Base-by-base conservation (phyloP, 257 asterid genomes). In the Primulina tabacum region DNA sequence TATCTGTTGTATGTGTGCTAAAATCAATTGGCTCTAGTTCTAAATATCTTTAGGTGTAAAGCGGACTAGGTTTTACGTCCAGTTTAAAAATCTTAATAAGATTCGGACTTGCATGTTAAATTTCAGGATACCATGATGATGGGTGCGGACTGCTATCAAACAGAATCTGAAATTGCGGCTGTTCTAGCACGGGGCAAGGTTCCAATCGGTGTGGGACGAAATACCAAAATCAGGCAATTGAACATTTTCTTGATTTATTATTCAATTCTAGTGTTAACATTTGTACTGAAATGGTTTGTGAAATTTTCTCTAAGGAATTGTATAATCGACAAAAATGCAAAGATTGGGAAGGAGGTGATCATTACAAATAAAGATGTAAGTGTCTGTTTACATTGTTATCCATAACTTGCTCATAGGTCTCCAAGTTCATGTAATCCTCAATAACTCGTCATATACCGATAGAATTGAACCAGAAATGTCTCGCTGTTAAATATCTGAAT, bases 61-160 rank as follows among this genome's bases (percentile, higher is more conserved):
- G 60, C 8, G 4, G 11, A 57, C 24, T 16, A 21, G 16, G 37
- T 62, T 7, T 16, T 32, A 16, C 58, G 14, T 40, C 62, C 30
- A 14, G 28, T 11, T 3, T 14, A 17, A 9, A 24, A 21, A 55
- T 7, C 11, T 16, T 5, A 0, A 40, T 40, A 40, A 40, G 16
- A 40, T 10, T 10, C 50, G 4, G 50, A 9, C 16, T 16, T 17
- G 7, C 21, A 50, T 50, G 4, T 50, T 50, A 17, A 50, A 50
- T 72, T 79, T 77, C 85, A 94, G 99, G 95, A 94, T 78, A 91
- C 97, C 4, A 83, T 91, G 96, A 88, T 94, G 97, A 88, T 94
- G 97, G 99, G 99, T 8, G 96, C 99, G 1, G 99, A 91, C 68
- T 82, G 76, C 68, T 94, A 94, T 71, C 97, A 94, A 76, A 94